A percentile compares a stretch with the other conserved stretches of the same genome.
Conservation (phyloP, 2,329 filamentous ascomycete species). For the Nectriaceae sp. region DNA sequence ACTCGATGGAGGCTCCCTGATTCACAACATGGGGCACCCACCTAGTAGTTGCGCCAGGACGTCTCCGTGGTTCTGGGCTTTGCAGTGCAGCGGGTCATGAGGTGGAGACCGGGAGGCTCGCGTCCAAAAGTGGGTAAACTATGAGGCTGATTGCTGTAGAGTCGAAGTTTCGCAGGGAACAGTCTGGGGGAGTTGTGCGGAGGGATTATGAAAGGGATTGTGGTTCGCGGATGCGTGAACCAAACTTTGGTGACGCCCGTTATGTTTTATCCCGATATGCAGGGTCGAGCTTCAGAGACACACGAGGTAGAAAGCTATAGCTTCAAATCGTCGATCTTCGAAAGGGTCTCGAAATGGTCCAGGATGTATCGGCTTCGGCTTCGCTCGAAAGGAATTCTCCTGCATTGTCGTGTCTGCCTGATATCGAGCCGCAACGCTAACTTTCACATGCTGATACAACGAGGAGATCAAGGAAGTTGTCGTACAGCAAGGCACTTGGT, state of each 20-base stretch:
- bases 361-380: too few relatives aligned
- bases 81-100: background rate
- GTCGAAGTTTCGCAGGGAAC: background rate
- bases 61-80: background rate
- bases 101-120: background rate
- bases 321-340: too few relatives aligned
- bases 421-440: background rate
- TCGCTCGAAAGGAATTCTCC: background rate
- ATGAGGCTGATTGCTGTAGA: background rate
- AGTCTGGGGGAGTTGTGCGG: background rate
- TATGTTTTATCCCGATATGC: too few relatives aligned
- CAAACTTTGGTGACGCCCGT: too few relatives aligned
- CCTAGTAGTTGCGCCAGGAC: too few relatives aligned
- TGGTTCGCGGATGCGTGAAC: too few relatives aligned
- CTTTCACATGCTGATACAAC: constrained; percentile 23
- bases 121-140: background rate
- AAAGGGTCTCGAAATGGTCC: too few relatives aligned
- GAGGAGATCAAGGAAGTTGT: constrained; percentile 8
- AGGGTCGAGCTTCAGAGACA: too few relatives aligned
- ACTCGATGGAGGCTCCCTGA: background rate
- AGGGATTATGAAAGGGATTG: background rate
- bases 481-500: too few relatives aligned
- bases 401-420: too few relatives aligned
- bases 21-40: too few relatives aligned
- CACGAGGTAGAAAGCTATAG: too few relatives aligned